Evolutionary conservation across 2,329 filamentous ascomycete genomes (phyloP), one percentile per base, ranked within the genome.

Genomic region (Onygenales sp.): DNA sequence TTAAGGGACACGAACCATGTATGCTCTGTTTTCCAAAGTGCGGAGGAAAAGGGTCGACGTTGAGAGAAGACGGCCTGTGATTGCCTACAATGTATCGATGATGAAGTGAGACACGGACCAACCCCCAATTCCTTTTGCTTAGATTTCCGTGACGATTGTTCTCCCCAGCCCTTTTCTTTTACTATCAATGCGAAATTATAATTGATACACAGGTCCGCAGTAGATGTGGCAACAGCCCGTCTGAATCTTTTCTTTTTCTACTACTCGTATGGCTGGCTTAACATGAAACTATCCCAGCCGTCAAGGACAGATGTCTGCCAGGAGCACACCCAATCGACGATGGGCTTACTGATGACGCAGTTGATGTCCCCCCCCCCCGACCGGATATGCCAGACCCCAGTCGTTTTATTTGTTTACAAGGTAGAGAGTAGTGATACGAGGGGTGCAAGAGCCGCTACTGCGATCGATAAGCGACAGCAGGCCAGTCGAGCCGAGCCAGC

Each of bases 1-100:
- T 75, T 98, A 81, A 83, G 69, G 55, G 47, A 52, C 46, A 17
- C 13, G 11, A 17, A 41, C 13, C 35, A 9, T 41, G 43, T 47
- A 46, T 52, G 54, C 43, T 50, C 36, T 47, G n/a, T 17, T 48
- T 17, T 49, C 14, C 21, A n/a, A 36, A 39, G 5, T 41, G 21
- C 36, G 33, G 46, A 38, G 39, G 46, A 41, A 13, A 17, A 8
- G 11, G 13, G 17, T n/a, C 11, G 46, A 11, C 9, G 46, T 33
- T 35, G 33, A 38, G 35, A 9, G 32, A 21, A 39, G 11, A 7
- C 7, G 36, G 9, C n/a, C 31, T 32, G 46, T 39, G 46, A 41
- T 49, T 49, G 36, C 10, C 8, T 14, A 35, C 31, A 9, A 14
- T 36, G 14, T 49, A 32, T 41, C 13, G 6, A 5, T 32, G 21